phyloP scores from a whole-genome alignment of 768 basidiomycete genomes.

The Tylopilus felleus region DNA sequence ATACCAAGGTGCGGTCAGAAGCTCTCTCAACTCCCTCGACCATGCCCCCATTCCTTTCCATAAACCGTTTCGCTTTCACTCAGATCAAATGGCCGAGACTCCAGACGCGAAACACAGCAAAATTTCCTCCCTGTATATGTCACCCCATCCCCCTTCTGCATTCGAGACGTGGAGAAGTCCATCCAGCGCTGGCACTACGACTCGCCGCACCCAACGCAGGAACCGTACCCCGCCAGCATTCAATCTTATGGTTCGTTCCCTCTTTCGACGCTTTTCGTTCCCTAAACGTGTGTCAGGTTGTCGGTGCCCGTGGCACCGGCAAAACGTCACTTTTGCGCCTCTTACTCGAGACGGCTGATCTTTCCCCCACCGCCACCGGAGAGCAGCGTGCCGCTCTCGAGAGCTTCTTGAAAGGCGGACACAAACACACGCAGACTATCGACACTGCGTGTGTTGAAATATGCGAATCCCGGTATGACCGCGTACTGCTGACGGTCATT shows the following conservation, averaged over 20 bases:
- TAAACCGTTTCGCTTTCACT: constrained; percentile 66
- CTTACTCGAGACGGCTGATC: constrained; percentile 79
- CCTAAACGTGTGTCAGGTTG: constrained; percentile 49
- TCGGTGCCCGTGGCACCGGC: constrained; percentile 75
- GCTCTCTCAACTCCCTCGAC: constrained; percentile 55
- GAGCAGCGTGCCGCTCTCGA: constrained; percentile 69
- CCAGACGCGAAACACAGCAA: constrained; percentile 37
- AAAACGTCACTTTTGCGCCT: constrained; percentile 82
- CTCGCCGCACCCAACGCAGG: constrained; percentile 61
- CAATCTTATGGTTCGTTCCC: constrained; percentile 70
- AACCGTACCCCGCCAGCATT: constrained; percentile 70
- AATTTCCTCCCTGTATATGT: constrained; percentile 73
- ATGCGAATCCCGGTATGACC: constrained; percentile 78
- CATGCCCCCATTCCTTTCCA: constrained; percentile 69
- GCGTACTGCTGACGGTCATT: constrained; percentile 74
- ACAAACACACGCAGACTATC: constrained; percentile 60
- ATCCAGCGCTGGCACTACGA: constrained; percentile 34
- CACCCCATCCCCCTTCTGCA: constrained; percentile 51
- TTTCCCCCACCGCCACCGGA: constrained; percentile 70
- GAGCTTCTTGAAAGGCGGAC: constrained; percentile 57
- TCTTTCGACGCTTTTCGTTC: neutral
- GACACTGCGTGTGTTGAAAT: constrained; percentile 75
- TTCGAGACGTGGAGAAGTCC: constrained; percentile 55
- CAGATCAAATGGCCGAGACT: constrained; percentile 34
- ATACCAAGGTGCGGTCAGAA: constrained; percentile 68